Conservation (phyloP, 1,284 basidiomycete genomes). For the Clitocybe nebularis region DNA sequence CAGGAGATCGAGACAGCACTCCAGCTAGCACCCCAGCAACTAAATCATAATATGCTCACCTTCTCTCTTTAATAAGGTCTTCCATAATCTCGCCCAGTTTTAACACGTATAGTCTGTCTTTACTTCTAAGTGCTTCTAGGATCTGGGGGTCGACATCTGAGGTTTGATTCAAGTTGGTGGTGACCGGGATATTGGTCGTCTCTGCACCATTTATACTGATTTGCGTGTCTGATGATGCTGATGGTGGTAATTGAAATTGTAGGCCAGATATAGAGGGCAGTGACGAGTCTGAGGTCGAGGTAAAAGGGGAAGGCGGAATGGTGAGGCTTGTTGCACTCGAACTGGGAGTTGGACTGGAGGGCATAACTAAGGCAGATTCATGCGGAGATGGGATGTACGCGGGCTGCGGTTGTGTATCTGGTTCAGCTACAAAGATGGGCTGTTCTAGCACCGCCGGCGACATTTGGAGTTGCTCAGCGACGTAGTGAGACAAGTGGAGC, state of each 20-base stretch:
- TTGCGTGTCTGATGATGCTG: constrained; percentile 11
- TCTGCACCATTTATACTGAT: constrained; percentile 10
- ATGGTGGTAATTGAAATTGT: constrained; percentile 14
- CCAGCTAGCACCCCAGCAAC: constrained; percentile 12
- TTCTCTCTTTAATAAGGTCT: constrained; percentile 65
- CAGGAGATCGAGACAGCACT: background rate
- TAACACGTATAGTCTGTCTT: constrained; percentile 80
- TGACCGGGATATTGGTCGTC: constrained; percentile 15
- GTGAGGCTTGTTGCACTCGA: constrained; percentile 17
- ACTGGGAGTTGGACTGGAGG: constrained; percentile 16
- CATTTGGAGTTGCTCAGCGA: constrained; percentile 10
- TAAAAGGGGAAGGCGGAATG: constrained; percentile 15
- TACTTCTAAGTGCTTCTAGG: constrained; percentile 77
- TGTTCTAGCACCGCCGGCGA: constrained; percentile 19
- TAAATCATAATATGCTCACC: constrained; percentile 31
- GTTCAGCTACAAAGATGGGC: constrained; percentile 12
- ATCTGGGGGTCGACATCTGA: constrained; percentile 70
- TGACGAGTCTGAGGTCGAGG: constrained; percentile 12
- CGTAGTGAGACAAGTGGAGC: constrained; percentile 6
- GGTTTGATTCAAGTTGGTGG: constrained; percentile 16
- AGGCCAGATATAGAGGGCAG: constrained; percentile 11
- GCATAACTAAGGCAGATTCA: constrained; percentile 14
- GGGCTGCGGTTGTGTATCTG: constrained; percentile 12
- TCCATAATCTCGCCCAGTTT: constrained; percentile 83
- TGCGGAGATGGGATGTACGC: constrained; percentile 13